Base-by-base conservation (phyloP, 2,329 filamentous ascomycete genomes). In the Pestalotiopsis sp. region DNA sequence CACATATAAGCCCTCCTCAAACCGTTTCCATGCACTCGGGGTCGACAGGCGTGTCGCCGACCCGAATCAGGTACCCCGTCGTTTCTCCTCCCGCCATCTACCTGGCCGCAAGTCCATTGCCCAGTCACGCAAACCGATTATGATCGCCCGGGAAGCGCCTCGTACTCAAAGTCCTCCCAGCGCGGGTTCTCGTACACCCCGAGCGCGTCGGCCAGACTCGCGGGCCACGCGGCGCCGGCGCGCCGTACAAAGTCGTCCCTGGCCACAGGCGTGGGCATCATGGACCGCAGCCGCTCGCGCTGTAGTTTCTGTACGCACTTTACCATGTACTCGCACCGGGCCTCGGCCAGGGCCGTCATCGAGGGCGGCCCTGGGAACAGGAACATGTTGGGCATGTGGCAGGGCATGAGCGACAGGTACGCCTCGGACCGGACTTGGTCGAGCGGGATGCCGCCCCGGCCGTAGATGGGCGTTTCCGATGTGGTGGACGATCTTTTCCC, bases 81-180 rank as follows among this genome's bases (percentile, higher is more conserved):
- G 36, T 63, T 4, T 25, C 31, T 12, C 6, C 11, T 5, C 14
- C 14, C 31, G 23, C 14, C 60, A 63, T 25, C 23, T 63, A 17
- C 3, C 17, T 3, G 14, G 14, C 31, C 11, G 36, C 40, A 2
- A 63, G 31, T 13, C 60, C 60, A 63, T 63, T 63, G 5, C 60
- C 36, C 4, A 63, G 27, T 14, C 13, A 63, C 6, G 2, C 27
- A 20, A 63, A 23, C 11, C 36, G n/a, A 9, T 23, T 20, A 2
- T 23, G 4, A 7, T 23, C 27, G 1, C 38, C 36, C 7, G n/a
- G 31, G 60, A 12, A 40, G 9, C 38, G 12, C 14, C 3, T 40
- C 60, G 17, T 38, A 63, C 60, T 13, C 31, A 20, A 41, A 63
- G n/a, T 63, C 36, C 60, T 63, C 60, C 60, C 60, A 63, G 2